phyloP scores from a whole-genome alignment of 768 basidiomycete species.

The Russula abietina region DNA sequence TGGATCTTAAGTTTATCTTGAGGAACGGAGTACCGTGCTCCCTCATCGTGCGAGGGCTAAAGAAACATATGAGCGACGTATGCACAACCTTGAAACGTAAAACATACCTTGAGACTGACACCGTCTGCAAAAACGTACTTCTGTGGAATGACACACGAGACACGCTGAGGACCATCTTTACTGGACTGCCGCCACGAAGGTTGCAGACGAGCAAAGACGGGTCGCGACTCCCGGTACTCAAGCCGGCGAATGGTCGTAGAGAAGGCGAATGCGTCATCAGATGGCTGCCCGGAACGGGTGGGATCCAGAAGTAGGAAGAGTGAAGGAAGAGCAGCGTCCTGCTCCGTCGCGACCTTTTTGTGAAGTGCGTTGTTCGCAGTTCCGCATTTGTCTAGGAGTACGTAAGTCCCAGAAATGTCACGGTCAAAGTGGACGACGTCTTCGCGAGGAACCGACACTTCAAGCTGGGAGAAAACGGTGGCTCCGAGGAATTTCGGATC shows the following conservation, averaged over 20 bases:
- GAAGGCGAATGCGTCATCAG: slow-evolving; percentile 80
- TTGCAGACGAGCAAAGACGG: slow-evolving; percentile 68
- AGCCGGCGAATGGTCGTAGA: slow-evolving; percentile 70
- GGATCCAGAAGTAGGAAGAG: slow-evolving; percentile 85
- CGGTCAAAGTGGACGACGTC: slow-evolving; percentile 55
- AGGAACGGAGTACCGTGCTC: slow-evolving; percentile 66
- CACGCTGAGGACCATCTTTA: slow-evolving; percentile 41
- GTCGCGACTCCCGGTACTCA: slow-evolving; percentile 76
- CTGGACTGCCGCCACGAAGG: slow-evolving; percentile 73
- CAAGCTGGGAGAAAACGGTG: slow-evolving; percentile 58
- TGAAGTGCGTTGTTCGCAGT: slow-evolving; percentile 83
- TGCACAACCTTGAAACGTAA: not conserved
- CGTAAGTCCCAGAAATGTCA: slow-evolving; percentile 75
- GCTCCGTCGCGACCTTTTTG: slow-evolving; percentile 43
- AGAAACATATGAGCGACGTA: not conserved
- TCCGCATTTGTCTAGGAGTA: slow-evolving; percentile 78
- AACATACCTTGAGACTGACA: slow-evolving; percentile 53
- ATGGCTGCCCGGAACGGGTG: slow-evolving; percentile 64
- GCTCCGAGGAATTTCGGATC: slow-evolving; percentile 60
- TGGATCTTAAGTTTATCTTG: slow-evolving; percentile 44
- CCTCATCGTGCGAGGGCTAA: slow-evolving; percentile 32
- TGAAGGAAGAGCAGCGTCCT: slow-evolving; percentile 50
- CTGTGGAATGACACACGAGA: slow-evolving; percentile 54
- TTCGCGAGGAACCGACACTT: slow-evolving; percentile 51
- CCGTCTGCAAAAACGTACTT: slow-evolving; percentile 52